Percentiles rank a stretch among this genome's conserved stretches.
Evolutionary conservation across 768 basidiomycete genomes (phyloP).

Genomic region (Kwoniella bestiolae): DNA sequence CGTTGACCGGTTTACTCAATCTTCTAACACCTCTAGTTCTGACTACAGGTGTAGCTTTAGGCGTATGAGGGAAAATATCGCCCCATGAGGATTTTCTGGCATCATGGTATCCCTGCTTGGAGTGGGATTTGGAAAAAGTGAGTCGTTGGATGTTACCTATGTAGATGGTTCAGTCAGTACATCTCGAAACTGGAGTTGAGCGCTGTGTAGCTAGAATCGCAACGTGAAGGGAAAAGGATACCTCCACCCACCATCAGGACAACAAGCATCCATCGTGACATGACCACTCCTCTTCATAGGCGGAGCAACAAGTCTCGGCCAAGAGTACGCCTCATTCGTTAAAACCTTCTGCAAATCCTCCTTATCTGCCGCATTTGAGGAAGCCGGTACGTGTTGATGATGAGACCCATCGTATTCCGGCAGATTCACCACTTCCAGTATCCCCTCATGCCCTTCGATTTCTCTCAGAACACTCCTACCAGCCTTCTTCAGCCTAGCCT

Average conservation of each 20-base stretch:
- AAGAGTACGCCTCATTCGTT: constrained; percentile 75
- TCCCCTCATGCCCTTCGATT: constrained; percentile 29
- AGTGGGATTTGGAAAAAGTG: constrained; percentile 89
- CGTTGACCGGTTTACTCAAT: constrained; percentile 32
- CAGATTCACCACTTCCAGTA: constrained; percentile 42
- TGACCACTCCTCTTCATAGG: constrained; percentile 91
- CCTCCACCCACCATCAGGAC: constrained; percentile 67
- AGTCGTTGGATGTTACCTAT: constrained; percentile 90
- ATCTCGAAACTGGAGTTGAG: too few species aligned
- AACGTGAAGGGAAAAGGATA: not conserved
- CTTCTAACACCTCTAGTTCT: constrained; percentile 48
- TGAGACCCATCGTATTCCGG: constrained; percentile 4
- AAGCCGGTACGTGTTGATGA: not conserved
- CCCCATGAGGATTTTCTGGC: constrained; percentile 93
- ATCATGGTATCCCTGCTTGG: constrained; percentile 93
- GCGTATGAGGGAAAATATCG: constrained; percentile 87
- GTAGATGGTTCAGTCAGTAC: constrained; percentile 12
- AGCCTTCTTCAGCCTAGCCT: constrained; percentile 33
- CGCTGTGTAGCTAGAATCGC: too few species aligned
- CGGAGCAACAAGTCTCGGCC: constrained; percentile 91
- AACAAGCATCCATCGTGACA: constrained; percentile 87
- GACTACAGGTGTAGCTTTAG: constrained; percentile 62
- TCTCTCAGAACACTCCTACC: constrained; percentile 36
- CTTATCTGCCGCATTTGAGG: not conserved
- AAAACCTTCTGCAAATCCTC: constrained; percentile 57